A percentile compares a stretch with the other conserved stretches of the same genome.
These are phyloP conservation scores for Aspergillus spinulosporus DNA, from an alignment of 2,329 filamentous ascomycete genomes.

Conservation along the genomic window DNA sequence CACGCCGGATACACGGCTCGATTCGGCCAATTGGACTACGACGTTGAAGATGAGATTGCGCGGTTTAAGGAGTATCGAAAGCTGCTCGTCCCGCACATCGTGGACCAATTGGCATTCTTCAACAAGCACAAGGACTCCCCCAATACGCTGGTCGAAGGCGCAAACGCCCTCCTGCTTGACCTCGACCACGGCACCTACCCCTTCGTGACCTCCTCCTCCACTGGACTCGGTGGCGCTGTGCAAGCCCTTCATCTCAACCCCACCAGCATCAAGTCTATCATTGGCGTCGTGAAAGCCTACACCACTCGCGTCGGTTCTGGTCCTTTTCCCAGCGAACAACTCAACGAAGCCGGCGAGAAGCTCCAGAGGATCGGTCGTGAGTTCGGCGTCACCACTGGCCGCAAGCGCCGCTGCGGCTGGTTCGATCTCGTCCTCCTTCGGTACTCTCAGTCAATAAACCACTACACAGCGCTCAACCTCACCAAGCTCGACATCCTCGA, in stretches of 20 bases:
- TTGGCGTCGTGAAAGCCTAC: slow-evolving; percentile 67
- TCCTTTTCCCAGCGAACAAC: slow-evolving; percentile 64
- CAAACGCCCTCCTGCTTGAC: slow-evolving; percentile 65
- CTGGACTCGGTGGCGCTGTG: slow-evolving; percentile 52
- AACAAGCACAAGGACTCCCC: slow-evolving; percentile 55
- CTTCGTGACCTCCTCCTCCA: slow-evolving; percentile 51
- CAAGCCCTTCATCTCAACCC: slow-evolving; percentile 61
- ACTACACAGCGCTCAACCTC: slow-evolving; percentile 59
- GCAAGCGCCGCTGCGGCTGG: slow-evolving; percentile 64
- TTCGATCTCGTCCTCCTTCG: slow-evolving; percentile 65
- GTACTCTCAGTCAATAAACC: slow-evolving; percentile 59
- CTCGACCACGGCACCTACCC: slow-evolving; percentile 55
- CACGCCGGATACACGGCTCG: slow-evolving; percentile 56
- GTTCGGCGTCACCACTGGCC: slow-evolving; percentile 59
- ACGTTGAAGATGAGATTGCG: slow-evolving; percentile 60
- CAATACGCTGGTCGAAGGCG: slow-evolving; percentile 62
- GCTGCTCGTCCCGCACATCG: slow-evolving; percentile 39
- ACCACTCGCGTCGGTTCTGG: slow-evolving; percentile 61
- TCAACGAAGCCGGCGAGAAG: slow-evolving; percentile 58
- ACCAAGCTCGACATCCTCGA: slow-evolving; percentile 67
- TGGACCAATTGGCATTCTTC: slow-evolving; percentile 54
- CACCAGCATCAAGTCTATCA: slow-evolving; percentile 57
- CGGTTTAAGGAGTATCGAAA: slow-evolving; percentile 53
- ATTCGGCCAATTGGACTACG: slow-evolving; percentile 61
- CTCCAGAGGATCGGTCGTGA: slow-evolving; percentile 59